Conservation (phyloP, 345 rosid species). For the Rubroshorea leprosula region DNA sequence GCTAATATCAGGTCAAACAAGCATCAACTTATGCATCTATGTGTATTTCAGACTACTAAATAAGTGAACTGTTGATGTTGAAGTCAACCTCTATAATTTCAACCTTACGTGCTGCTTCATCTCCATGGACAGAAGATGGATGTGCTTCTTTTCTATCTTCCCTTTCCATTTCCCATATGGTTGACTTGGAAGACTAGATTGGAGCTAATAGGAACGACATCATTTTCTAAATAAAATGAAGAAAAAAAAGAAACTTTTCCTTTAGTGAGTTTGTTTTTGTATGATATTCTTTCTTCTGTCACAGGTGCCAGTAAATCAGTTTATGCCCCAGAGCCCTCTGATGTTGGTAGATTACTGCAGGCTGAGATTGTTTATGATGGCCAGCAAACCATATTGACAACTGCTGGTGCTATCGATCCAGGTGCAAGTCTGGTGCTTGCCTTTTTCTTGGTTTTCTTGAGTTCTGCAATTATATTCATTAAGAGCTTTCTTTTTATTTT, state of each 20-base stretch:
- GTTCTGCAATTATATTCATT: too few relatives aligned
- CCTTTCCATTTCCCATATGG: too few relatives aligned
- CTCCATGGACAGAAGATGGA: too few relatives aligned
- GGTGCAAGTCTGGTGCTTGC: constrained; percentile 53
- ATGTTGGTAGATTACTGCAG: constrained; percentile 71
- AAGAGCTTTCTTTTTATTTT: too few relatives aligned
- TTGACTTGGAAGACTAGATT: too few relatives aligned
- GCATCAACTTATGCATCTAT: not conserved
- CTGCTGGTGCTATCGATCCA: constrained; percentile 75
- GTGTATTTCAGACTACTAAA: too few relatives aligned
- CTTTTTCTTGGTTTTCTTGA: not conserved
- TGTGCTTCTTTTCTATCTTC: too few relatives aligned
- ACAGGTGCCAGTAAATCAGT: constrained; percentile 88
- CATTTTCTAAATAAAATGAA: not conserved
- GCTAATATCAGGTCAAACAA: constrained; percentile 72
- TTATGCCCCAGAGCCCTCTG: constrained; percentile 93
- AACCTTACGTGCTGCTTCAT: too few relatives aligned
- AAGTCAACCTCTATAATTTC: too few relatives aligned
- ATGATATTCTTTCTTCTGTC: constrained; percentile 15
- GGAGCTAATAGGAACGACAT: too few relatives aligned
- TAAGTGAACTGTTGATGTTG: too few relatives aligned
- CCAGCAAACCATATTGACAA: constrained; percentile 46
- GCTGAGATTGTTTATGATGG: constrained; percentile 57
- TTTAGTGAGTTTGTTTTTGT: constrained; percentile 13
- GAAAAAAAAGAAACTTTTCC: not conserved